Percentiles rank a stretch among this genome's conserved stretches.
These are phyloP conservation scores for Stropharia rugosoannulata DNA, from an alignment of 768 basidiomycete species.

Conservation along the genomic window DNA sequence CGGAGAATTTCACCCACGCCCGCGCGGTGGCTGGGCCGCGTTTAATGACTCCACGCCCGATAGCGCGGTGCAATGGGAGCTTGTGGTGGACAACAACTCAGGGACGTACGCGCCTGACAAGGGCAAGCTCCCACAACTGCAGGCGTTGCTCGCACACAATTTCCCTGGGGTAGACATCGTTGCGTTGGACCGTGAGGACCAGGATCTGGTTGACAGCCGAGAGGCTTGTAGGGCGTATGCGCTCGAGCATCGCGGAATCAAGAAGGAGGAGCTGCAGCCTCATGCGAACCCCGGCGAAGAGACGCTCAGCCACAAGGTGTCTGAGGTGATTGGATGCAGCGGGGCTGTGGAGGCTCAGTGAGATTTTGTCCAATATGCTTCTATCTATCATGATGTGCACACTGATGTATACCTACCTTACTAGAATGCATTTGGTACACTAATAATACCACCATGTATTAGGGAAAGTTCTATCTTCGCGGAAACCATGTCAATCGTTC, in stretches of 20 bases:
- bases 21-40: constrained; percentile 62
- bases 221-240: constrained; percentile 73
- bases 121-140: constrained; percentile 56
- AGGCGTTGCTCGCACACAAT: constrained; percentile 67
- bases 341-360: no score
- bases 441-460: no score
- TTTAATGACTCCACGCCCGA: constrained; percentile 59
- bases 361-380: no score
- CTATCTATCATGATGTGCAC: no score
- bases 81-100: constrained; percentile 84
- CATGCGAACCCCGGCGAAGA: constrained; percentile 54
- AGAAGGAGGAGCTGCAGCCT: constrained; percentile 62
- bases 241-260: constrained; percentile 55
- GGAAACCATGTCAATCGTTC: no score
- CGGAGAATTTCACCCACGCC: constrained; percentile 80
- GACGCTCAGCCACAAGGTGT: constrained; percentile 34
- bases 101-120: constrained; percentile 83
- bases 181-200: constrained; percentile 56
- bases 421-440: no score
- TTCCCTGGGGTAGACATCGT: constrained; percentile 63
- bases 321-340: not conserved
- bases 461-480: no score
- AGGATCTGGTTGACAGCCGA: constrained; percentile 52
- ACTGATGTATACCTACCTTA: no score
- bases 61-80: constrained; percentile 67